These are phyloP conservation scores for Sporothrix euskadiensis DNA, from an alignment of 2,329 filamentous ascomycete genomes.

Conservation along the genomic window DNA sequence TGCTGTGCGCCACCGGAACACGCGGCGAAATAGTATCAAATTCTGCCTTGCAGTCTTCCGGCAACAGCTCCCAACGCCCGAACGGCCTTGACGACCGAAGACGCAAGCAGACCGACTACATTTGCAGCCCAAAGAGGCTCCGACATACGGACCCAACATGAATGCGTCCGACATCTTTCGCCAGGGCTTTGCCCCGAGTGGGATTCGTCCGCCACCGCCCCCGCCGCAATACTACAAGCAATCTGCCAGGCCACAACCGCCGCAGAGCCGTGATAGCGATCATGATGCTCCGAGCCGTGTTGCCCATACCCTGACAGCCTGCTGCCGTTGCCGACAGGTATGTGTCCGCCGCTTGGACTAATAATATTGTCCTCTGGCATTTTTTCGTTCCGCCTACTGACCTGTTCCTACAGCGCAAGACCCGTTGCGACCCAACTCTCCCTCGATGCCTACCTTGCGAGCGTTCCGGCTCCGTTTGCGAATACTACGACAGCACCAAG, in stretches of 20 bases:
- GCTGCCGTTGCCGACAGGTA: constrained; percentile 77
- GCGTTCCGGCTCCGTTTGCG: constrained; percentile 84
- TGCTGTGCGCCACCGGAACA: background rate
- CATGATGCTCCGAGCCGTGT: constrained; percentile 60
- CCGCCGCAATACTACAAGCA: constrained; percentile 37
- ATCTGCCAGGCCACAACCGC: constrained; percentile 7
- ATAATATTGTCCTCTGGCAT: no score
- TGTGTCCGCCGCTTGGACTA: constrained; percentile 39
- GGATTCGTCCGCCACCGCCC: constrained; percentile 43
- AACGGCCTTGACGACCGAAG: background rate
- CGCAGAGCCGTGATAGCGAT: constrained; percentile 27
- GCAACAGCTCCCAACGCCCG: background rate
- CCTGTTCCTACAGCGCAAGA: constrained; percentile 75
- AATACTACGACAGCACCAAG: constrained; percentile 91
- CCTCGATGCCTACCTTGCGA: constrained; percentile 92
- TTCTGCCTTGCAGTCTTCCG: background rate
- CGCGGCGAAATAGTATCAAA: background rate
- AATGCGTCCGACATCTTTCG: constrained; percentile 61
- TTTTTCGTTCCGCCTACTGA: background rate
- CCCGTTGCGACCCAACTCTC: constrained; percentile 88
- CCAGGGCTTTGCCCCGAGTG: constrained; percentile 54
- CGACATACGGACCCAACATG: constrained; percentile 46
- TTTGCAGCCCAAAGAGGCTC: background rate
- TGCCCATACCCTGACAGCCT: constrained; percentile 77
- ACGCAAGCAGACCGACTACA: background rate